These are phyloP conservation scores for Rhizopus arrhizus DNA, from an alignment of 371 early-diverging fungal species.

Conservation along the genomic window DNA sequence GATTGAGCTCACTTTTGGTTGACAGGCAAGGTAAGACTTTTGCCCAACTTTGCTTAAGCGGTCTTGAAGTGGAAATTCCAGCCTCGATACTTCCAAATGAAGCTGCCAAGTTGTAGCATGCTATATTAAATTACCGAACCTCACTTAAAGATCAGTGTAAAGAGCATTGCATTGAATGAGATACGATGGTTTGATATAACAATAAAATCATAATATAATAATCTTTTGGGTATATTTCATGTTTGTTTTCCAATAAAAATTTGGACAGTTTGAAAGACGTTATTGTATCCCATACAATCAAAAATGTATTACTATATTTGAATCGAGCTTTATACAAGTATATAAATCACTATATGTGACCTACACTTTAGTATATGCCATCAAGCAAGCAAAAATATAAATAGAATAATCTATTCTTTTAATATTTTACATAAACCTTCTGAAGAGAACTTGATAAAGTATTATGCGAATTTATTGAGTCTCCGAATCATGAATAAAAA, in stretches of 20 bases:
- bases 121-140: not conserved
- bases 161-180: no score
- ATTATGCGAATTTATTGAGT: not conserved
- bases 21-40: constrained; percentile 80
- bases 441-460: not conserved
- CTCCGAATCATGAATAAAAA: not conserved
- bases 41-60: constrained; percentile 66
- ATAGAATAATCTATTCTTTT: not conserved
- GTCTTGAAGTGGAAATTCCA: constrained; percentile 63
- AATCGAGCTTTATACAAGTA: not conserved
- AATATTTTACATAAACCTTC: not conserved
- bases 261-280: no score
- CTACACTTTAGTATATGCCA: no score
- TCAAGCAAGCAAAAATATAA: no score
- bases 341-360: no score
- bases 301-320: no score
- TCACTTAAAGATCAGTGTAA: not conserved
- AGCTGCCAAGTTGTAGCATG: constrained; percentile 46
- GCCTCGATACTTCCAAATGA: constrained; percentile 40
- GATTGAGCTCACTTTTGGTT: constrained; percentile 65
- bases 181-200: no score
- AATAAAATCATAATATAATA: no score
- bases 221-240: no score
- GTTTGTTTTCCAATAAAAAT: no score
- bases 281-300: no score